A percentile compares a stretch with the other conserved stretches of the same genome.
phyloP scores from a whole-genome alignment of 768 basidiomycete species.

The Auricularia sp. region DNA sequence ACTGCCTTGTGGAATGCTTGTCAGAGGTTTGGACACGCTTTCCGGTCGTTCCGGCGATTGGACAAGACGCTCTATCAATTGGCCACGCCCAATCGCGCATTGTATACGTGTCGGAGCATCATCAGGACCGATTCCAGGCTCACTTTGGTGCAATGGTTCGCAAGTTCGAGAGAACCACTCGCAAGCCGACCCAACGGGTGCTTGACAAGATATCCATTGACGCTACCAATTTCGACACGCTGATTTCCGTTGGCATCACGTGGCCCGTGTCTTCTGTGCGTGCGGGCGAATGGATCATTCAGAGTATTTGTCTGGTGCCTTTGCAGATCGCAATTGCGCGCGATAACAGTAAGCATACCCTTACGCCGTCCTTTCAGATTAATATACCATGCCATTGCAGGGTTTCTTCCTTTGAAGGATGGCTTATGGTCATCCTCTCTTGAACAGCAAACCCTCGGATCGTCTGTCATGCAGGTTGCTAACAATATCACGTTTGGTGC shows the following conservation, averaged over 20 bases:
- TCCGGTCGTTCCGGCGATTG: conserved; percentile 44
- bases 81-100: conserved; percentile 16
- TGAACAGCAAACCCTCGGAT: conserved; percentile 47
- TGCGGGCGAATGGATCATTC: conserved; percentile 53
- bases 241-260: not conserved
- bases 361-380: not conserved
- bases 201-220: conserved; percentile 30
- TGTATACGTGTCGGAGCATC: conserved; percentile 33
- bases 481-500: conserved; percentile 22
- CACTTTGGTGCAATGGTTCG: conserved; percentile 39
- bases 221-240: not conserved
- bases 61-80: not conserved
- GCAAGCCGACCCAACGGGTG: conserved; percentile 41
- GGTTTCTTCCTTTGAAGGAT: conserved; percentile 50
- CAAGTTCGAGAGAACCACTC: conserved; percentile 38
- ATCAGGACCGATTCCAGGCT: conserved; percentile 24
- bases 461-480: conserved; percentile 46
- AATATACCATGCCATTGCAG: not conserved
- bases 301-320: conserved; percentile 51
- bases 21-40: conserved; percentile 52
- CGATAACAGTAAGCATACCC: conserved; percentile 33
- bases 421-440: conserved; percentile 40
- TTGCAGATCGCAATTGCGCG: conserved; percentile 52
- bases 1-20: conserved; percentile 45
- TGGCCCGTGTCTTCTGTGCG: conserved; percentile 32